A percentile compares a stretch with the other conserved stretches of the same genome.
Evolutionary conservation across 163 green algal genomes (phyloP).

Genomic region (Volvox carteri): DNA sequence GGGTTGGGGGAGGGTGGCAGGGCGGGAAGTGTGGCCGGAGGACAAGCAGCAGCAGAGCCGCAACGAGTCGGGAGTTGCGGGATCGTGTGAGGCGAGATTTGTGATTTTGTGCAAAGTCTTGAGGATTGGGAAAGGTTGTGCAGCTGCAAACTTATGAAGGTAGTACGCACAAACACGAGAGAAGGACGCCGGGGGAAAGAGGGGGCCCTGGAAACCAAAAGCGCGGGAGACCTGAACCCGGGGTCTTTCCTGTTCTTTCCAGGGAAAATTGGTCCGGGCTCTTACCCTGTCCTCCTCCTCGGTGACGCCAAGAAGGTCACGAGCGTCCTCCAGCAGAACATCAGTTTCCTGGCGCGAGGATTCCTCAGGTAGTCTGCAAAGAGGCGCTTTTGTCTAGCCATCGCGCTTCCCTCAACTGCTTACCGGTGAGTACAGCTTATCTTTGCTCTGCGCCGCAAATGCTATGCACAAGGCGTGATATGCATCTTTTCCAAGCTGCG

Average conservation of each 20-base stretch:
- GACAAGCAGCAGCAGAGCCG: no score
- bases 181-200: no score
- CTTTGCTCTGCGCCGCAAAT: constrained; percentile 43
- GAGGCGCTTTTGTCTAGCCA: not conserved
- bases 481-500: constrained; percentile 32
- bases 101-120: no score
- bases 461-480: constrained; percentile 48
- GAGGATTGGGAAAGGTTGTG: no score
- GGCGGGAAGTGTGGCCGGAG: not conserved
- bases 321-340: constrained; percentile 39
- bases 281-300: constrained; percentile 50
- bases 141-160: no score
- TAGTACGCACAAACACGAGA: no score
- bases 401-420: not conserved
- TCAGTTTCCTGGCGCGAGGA: constrained; percentile 29
- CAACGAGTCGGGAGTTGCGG: no score
- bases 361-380: not conserved
- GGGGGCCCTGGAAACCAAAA: no score
- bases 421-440: constrained; percentile 53
- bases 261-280: not conserved
- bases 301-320: constrained; percentile 23
- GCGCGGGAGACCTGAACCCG: no score
- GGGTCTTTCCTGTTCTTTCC: no score
- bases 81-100: no score
- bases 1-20: not conserved